phyloP scores from a whole-genome alignment of 768 basidiomycete genomes.

The Mycena maculata region DNA sequence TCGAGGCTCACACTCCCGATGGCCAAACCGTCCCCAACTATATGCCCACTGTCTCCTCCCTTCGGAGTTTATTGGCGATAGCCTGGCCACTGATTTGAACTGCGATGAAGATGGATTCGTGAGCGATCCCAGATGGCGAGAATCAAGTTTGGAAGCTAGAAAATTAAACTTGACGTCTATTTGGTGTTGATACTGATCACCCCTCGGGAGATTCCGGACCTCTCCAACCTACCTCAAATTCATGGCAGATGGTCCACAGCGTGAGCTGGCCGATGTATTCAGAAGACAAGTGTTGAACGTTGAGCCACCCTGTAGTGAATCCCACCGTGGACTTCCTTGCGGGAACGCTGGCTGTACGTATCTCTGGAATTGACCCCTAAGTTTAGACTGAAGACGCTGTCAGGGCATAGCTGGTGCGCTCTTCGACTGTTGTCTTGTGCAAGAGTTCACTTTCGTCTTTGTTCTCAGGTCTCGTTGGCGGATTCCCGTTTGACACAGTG shows the following conservation, averaged over 20 bases:
- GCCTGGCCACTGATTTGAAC: no score
- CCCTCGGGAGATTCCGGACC: no score
- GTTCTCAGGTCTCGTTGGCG: conserved; percentile 73
- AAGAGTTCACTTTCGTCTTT: no score
- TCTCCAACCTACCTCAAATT: not conserved
- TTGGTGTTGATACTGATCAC: no score
- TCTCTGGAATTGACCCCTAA: not conserved
- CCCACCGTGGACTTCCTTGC: conserved; percentile 83
- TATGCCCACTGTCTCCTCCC: no score
- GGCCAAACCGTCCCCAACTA: no score
- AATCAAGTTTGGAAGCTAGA: not conserved
- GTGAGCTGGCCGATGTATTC: not conserved
- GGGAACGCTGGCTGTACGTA: conserved; percentile 69
- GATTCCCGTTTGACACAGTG: conserved; percentile 89
- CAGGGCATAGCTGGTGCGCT: conserved; percentile 77
- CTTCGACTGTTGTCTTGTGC: no score
- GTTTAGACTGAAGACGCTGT: conserved; percentile 36
- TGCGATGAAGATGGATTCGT: not conserved
- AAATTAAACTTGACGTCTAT: conserved; percentile 7
- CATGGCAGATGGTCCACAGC: conserved; percentile 20
- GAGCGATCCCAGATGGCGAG: not conserved
- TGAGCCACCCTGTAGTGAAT: conserved; percentile 50
- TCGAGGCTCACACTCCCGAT: no score
- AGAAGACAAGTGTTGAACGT: not conserved
- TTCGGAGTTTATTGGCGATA: no score